A percentile compares a stretch with the other conserved stretches of the same genome.
phyloP scores from a whole-genome alignment of 768 basidiomycete species.

The Trametes meyenii region DNA sequence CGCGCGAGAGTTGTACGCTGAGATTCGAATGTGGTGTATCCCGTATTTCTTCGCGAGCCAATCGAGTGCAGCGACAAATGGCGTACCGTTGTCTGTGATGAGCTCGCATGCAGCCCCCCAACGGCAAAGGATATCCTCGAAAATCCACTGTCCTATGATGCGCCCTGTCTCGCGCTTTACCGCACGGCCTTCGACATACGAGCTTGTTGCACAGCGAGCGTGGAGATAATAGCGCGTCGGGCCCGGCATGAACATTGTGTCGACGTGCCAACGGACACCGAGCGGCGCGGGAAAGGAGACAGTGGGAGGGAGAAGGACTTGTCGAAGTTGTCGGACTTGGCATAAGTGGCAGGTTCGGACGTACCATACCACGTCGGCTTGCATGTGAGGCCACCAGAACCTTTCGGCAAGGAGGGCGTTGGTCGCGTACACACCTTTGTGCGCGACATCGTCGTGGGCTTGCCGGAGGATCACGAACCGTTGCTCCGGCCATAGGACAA shows the following conservation, averaged over 20 bases:
- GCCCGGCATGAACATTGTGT: conserved; percentile 46
- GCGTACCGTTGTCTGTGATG: conserved; percentile 46
- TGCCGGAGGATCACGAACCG: conserved; percentile 10
- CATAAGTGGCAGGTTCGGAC: conserved; percentile 41
- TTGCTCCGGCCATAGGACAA: conserved; percentile 14
- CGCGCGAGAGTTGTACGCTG: conserved; percentile 28
- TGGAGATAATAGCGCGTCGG: conserved; percentile 42
- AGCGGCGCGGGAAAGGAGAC: conserved; percentile 24
- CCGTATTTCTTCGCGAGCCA: conserved; percentile 32
- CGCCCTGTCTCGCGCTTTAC: conserved; percentile 34
- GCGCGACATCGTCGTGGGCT: conserved; percentile 29
- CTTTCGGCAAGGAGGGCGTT: conserved; percentile 10
- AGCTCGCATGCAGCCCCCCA: conserved; percentile 45
- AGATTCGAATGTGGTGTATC: conserved; percentile 39
- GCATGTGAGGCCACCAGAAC: conserved; percentile 34
- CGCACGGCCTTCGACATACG: conserved; percentile 36
- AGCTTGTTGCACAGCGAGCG: conserved; percentile 38
- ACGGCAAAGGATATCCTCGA: conserved; percentile 40
- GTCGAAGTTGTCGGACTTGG: conserved; percentile 32
- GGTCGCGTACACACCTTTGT: conserved; percentile 26
- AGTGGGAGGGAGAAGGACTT: conserved; percentile 31
- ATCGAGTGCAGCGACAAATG: conserved; percentile 31
- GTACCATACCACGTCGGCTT: conserved; percentile 27
- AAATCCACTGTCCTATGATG: conserved; percentile 36
- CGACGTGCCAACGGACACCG: conserved; percentile 42